A percentile compares a stretch with the other conserved stretches of the same genome.
These are phyloP conservation scores for Leccinum olivaceopallidum DNA, from an alignment of 768 basidiomycete species.

Conservation along the genomic window DNA sequence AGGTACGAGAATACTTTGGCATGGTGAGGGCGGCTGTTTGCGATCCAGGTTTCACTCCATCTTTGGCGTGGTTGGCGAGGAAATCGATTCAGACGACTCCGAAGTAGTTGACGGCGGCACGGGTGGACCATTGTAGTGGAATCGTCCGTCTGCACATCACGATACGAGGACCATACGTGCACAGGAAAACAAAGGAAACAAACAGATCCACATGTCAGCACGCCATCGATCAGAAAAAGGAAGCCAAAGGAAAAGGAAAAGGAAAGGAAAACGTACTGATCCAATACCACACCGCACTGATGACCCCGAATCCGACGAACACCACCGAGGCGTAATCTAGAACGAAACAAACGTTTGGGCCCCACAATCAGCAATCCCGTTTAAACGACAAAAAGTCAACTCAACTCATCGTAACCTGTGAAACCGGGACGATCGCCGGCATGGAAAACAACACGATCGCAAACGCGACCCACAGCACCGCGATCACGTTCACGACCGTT, in stretches of 20 bases:
- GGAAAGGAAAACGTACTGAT: constrained; percentile 37
- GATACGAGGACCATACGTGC: neutral
- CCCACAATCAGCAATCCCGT: neutral
- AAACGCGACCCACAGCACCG: constrained; percentile 60
- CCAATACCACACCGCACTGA: constrained; percentile 62
- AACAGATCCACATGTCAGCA: constrained; percentile 1
- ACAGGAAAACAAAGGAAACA: no score
- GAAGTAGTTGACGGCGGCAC: constrained; percentile 25
- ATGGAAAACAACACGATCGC: constrained; percentile 69
- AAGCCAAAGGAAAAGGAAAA: neutral
- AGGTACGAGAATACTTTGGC: neutral
- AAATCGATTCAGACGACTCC: neutral
- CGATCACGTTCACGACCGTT: constrained; percentile 45
- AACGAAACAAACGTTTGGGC: neutral
- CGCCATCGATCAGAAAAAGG: neutral
- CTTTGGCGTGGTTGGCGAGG: constrained; percentile 3
- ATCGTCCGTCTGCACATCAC: constrained; percentile 38
- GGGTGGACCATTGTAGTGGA: constrained; percentile 46
- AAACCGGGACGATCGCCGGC: constrained; percentile 62
- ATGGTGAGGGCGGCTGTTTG: neutral
- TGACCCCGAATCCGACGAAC: constrained; percentile 58
- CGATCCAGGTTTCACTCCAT: constrained; percentile 4
- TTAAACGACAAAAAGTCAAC: neutral
- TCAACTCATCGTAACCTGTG: constrained; percentile 47
- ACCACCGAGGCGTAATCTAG: constrained; percentile 69